Conservation (phyloP, 2,329 filamentous ascomycete species). For the Verticillium nonalfalfae region DNA sequence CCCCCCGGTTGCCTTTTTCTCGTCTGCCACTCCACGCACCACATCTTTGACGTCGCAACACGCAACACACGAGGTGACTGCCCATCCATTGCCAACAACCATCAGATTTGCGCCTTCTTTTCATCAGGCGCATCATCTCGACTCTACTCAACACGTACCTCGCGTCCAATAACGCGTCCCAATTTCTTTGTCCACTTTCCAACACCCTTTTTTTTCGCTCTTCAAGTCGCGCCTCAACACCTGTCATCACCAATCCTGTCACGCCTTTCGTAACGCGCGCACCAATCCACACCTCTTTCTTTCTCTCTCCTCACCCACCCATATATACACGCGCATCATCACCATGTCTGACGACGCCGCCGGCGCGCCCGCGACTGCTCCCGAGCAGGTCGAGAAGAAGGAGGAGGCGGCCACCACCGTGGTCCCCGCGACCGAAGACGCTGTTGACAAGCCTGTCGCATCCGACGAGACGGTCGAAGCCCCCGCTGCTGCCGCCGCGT, state of each 20-base stretch:
- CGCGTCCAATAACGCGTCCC: background rate
- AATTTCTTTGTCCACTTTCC: background rate
- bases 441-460: slow-evolving; percentile 7
- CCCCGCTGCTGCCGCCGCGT: slow-evolving; percentile 5
- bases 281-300: too few relatives aligned
- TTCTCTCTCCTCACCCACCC: background rate
- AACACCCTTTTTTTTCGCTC: background rate
- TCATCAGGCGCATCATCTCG: background rate
- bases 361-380: slow-evolving; percentile 12
- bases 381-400: slow-evolving; percentile 20
- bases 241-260: background rate
- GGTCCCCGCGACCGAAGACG: slow-evolving; percentile 19
- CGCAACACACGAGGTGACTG: background rate
- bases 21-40: background rate
- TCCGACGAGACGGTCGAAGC: slow-evolving; percentile 15
- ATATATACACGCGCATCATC: slow-evolving; percentile 3
- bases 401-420: slow-evolving; percentile 24
- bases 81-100: background rate
- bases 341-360: slow-evolving; percentile 31
- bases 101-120: background rate
- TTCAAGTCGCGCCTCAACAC: background rate
- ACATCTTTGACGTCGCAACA: background rate
- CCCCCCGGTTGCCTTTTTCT: background rate
- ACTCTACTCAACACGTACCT: background rate
- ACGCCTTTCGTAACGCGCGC: slow-evolving; percentile 2